These are phyloP conservation scores for Hyphopichia fennica DNA, from an alignment of 1,139 yeast genomes.

Conservation along the genomic window DNA sequence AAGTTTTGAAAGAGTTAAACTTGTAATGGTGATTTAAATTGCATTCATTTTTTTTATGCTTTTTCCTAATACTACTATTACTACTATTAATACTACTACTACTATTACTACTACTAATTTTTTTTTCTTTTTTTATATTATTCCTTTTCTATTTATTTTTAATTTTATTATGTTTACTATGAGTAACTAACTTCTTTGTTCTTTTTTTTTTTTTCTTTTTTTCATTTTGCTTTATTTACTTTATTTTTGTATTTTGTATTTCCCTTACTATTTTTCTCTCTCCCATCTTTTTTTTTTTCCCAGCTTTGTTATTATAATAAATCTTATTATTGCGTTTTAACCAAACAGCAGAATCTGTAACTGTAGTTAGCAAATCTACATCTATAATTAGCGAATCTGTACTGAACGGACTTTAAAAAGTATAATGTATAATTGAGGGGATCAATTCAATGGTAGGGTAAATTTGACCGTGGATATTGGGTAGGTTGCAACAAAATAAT, in stretches of 20 bases:
- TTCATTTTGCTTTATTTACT: not conserved
- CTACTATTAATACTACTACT: not conserved
- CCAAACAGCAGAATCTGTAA: too few species aligned
- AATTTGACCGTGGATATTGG: too few species aligned
- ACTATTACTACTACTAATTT: not conserved
- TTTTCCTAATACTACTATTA: not conserved
- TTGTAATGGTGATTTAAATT: constrained; percentile 20
- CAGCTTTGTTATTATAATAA: not conserved
- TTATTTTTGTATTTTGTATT: not conserved
- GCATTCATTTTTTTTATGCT: not conserved
- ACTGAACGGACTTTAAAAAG: too few species aligned
- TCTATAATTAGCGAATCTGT: too few species aligned
- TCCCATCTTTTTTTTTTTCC: not conserved
- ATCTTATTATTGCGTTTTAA: not conserved
- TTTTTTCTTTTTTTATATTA: not conserved
- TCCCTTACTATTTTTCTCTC: not conserved
- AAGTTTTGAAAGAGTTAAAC: constrained; percentile 75
- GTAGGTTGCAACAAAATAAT: too few species aligned
- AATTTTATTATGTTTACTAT: not conserved
- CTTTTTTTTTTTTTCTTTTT: not conserved
- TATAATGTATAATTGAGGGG: too few species aligned
- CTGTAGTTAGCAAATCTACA: too few species aligned
- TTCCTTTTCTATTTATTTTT: not conserved
- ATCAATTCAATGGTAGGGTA: too few species aligned
- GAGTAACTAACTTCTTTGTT: not conserved